These are phyloP conservation scores for Rugonectria rugulosa DNA, from an alignment of 2,329 filamentous ascomycete species.

Conservation along the genomic window DNA sequence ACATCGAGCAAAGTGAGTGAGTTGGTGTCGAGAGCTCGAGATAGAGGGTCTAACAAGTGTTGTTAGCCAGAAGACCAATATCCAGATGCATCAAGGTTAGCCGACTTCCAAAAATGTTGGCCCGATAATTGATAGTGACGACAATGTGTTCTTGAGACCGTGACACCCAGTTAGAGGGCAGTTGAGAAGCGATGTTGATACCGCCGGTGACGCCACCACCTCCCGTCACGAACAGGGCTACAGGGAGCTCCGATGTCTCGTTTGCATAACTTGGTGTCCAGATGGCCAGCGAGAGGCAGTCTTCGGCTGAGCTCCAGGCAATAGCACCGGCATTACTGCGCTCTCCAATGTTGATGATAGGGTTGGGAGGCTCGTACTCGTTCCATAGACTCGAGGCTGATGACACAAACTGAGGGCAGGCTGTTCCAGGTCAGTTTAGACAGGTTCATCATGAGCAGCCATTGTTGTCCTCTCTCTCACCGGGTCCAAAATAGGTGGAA, in stretches of 20 bases:
- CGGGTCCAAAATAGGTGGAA: not conserved
- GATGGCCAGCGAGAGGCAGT: conserved; percentile 55
- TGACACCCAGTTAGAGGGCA: conserved; percentile 52
- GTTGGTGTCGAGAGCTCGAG: not conserved
- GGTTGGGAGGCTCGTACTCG: not conserved
- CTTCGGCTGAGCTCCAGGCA: conserved; percentile 33
- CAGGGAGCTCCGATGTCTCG: conserved; percentile 46
- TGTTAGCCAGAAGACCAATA: not conserved
- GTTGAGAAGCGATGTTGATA: conserved; percentile 53
- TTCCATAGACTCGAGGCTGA: not conserved
- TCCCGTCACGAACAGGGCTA: conserved; percentile 57
- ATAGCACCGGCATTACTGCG: not conserved
- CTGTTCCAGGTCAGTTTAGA: not conserved
- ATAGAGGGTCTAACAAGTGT: not conserved
- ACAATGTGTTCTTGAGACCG: conserved; percentile 45
- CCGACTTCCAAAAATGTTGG: conserved; percentile 9
- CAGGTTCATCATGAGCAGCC: too few relatives aligned
- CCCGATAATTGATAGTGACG: conserved; percentile 15
- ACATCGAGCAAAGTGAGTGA: not conserved
- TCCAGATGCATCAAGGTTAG: not conserved
- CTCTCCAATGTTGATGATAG: not conserved
- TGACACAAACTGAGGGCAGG: not conserved
- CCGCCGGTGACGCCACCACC: conserved; percentile 55
- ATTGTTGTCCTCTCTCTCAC: not conserved
- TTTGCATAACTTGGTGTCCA: conserved; percentile 47